phyloP scores from a whole-genome alignment of 139 green algal genomes.

The Mesotaenium endlicherianum region DNA sequence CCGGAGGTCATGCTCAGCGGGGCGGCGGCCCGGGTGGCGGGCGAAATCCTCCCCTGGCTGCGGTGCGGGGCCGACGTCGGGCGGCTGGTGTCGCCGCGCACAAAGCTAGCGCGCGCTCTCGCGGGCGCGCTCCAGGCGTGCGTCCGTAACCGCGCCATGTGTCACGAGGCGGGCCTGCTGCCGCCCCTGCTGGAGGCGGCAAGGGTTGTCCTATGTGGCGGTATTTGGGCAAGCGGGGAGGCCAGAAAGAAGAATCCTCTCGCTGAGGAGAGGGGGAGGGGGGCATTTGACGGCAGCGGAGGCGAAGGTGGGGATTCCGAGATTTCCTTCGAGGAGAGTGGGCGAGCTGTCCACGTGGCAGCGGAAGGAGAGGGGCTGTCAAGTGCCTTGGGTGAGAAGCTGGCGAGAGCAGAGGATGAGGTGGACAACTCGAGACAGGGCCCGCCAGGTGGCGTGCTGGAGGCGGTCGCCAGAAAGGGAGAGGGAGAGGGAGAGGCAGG shows the following conservation, averaged over 20 bases:
- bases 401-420: too few relatives aligned
- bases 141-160: conserved; percentile 35
- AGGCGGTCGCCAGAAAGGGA: neutral
- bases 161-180: neutral
- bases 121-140: conserved; percentile 4
- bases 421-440: too few relatives aligned
- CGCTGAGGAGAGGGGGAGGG: too few relatives aligned
- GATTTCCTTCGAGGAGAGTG: too few relatives aligned
- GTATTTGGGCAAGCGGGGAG: neutral
- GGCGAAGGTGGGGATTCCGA: too few relatives aligned
- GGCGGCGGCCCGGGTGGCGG: conserved; percentile 7
- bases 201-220: neutral
- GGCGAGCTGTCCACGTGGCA: too few relatives aligned
- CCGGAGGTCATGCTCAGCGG: conserved; percentile 32
- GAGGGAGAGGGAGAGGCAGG: neutral
- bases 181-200: neutral
- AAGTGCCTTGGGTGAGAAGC: too few relatives aligned
- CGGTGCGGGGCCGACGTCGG: neutral
- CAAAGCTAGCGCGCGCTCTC: neutral
- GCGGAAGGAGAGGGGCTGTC: too few relatives aligned
- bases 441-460: neutral
- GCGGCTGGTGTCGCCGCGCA: neutral
- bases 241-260: too few relatives aligned
- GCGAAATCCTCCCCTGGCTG: conserved; percentile 35
- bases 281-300: too few relatives aligned